These are phyloP conservation scores for Craspedostauros australis DNA, from an alignment of 108 stramenopile species.

Conservation along the genomic window DNA sequence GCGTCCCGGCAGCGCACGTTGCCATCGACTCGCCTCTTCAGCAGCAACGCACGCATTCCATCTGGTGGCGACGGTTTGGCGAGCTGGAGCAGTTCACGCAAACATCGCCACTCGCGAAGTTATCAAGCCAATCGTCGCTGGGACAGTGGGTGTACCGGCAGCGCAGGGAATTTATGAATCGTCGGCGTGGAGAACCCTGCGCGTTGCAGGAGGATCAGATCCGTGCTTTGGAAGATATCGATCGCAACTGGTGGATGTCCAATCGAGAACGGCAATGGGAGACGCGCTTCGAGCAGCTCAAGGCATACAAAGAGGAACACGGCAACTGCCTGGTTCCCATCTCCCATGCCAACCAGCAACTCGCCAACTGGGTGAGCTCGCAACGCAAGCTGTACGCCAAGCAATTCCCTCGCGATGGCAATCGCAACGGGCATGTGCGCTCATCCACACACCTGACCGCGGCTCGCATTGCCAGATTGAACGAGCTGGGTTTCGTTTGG, in stretches of 20 bases:
- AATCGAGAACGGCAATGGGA: constrained; percentile 44
- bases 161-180: constrained; percentile 1
- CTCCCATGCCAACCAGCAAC: constrained; percentile 31
- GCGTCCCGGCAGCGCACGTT: too few relatives aligned
- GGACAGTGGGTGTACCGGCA: not conserved
- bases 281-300: constrained; percentile 30
- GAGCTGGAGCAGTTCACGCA: constrained; percentile 1
- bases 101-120: too few relatives aligned
- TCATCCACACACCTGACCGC: constrained; percentile 10
- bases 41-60: too few relatives aligned
- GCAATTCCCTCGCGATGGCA: not conserved
- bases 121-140: too few relatives aligned
- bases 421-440: constrained; percentile 2
- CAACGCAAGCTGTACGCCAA: constrained; percentile 54
- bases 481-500: constrained; percentile 46
- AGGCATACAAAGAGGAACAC: constrained; percentile 33
- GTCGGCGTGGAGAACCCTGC: not conserved
- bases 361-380: constrained; percentile 51
- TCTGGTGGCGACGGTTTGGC: not conserved
- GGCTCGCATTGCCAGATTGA: constrained; percentile 29
- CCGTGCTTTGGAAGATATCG: constrained; percentile 9
- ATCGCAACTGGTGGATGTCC: constrained; percentile 20
- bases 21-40: too few relatives aligned
- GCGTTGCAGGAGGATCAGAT: constrained; percentile 13
- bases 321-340: constrained; percentile 47